Conservation (phyloP, 108 stramenopile genomes). For the Pseudonitzschia multiseries region DNA sequence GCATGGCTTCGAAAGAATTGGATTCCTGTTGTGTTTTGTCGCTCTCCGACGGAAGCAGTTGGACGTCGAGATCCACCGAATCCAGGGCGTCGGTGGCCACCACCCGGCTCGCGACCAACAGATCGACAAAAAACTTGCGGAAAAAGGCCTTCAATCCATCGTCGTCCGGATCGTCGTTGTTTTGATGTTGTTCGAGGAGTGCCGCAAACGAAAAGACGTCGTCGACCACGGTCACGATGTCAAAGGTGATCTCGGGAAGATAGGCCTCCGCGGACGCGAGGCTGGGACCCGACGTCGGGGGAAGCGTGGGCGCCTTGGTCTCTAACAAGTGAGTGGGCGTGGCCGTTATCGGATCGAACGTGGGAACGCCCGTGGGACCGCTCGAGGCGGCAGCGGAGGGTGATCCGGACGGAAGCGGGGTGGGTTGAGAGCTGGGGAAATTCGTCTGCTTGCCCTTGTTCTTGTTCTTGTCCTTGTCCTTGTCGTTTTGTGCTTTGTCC, state of each 20-base stretch:
- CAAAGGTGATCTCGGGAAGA: background rate
- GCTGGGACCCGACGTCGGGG: background rate
- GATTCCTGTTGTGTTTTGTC: background rate
- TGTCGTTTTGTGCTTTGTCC: background rate
- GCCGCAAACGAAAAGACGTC: slow-evolving; percentile 12
- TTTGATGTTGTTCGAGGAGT: background rate
- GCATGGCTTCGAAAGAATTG: background rate
- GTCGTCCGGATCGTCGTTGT: background rate
- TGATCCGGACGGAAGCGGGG: too few species aligned
- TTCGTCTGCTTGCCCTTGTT: slow-evolving; percentile 5
- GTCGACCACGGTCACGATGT: slow-evolving; percentile 4
- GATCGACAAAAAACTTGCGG: background rate
- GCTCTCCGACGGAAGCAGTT: background rate
- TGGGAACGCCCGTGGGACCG: too few species aligned
- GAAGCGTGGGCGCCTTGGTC: background rate
- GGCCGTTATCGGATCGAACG: too few species aligned
- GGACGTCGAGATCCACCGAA: background rate
- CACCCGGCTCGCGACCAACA: slow-evolving; percentile 1
- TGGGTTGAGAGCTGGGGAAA: background rate
- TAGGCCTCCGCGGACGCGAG: background rate
- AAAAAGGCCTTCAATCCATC: background rate
- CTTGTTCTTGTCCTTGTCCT: background rate
- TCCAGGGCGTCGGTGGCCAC: background rate
- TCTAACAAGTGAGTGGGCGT: too few species aligned
- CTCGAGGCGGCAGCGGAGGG: too few species aligned